A percentile compares a stretch with the other conserved stretches of the same genome.
Evolutionary conservation across 805 yeast genomes (phyloP).

Genomic region (Myxozyma vanderwaltii): DNA sequence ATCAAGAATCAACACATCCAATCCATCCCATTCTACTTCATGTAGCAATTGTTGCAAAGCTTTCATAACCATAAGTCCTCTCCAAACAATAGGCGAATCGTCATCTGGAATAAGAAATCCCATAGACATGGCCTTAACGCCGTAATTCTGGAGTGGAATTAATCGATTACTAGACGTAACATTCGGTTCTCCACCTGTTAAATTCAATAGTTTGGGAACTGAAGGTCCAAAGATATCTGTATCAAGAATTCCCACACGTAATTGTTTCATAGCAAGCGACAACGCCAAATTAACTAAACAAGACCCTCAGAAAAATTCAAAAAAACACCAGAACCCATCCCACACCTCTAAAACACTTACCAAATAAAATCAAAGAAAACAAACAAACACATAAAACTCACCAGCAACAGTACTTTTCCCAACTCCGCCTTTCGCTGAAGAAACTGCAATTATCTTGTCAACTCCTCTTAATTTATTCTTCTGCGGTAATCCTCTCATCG

Average conservation of each 20-base stretch:
- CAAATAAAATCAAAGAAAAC: background rate
- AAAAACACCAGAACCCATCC: background rate
- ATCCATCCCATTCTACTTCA: conserved; percentile 71
- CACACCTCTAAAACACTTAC: too few relatives aligned
- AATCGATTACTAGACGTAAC: conserved; percentile 51
- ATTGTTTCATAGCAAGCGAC: conserved; percentile 55
- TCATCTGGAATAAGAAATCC: conserved; percentile 72
- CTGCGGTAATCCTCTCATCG: conserved; percentile 58
- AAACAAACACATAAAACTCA: conserved; percentile 13
- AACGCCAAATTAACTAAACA: conserved; percentile 61
- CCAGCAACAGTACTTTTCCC: conserved; percentile 73
- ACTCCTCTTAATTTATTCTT: conserved; percentile 62
- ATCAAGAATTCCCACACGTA: conserved; percentile 69
- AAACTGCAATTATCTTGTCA: conserved; percentile 60
- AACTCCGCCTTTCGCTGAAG: conserved; percentile 81
- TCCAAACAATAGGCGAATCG: conserved; percentile 75
- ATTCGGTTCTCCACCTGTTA: conserved; percentile 60
- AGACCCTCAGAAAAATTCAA: background rate
- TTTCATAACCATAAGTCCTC: conserved; percentile 85
- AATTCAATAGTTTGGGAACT: conserved; percentile 68
- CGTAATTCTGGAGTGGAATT: conserved; percentile 70
- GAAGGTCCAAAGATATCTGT: conserved; percentile 87
- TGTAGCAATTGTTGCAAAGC: conserved; percentile 81
- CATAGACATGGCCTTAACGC: conserved; percentile 85
- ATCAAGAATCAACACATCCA: conserved; percentile 74